phyloP scores from a whole-genome alignment of 1,284 basidiomycete genomes.

The Puccinia hordei region DNA sequence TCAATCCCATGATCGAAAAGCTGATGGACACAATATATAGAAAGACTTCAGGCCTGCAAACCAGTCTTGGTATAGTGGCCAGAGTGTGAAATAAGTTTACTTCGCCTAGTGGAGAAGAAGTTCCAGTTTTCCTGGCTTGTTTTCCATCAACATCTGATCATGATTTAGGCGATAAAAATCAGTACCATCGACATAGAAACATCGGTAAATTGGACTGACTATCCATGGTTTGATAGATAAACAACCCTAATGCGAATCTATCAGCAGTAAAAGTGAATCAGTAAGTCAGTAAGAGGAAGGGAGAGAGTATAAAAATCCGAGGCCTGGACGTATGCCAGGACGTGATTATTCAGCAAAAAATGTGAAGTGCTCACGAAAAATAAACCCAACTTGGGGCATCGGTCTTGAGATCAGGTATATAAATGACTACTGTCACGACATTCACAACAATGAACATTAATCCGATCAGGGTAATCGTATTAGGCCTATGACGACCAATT shows the following conservation, averaged over 20 bases:
- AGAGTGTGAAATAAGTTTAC: constrained; percentile 1
- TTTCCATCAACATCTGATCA: constrained; percentile 50
- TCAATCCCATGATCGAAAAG: constrained; percentile 49
- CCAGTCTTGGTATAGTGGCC: neutral
- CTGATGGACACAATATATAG: neutral
- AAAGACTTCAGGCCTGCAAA: neutral
- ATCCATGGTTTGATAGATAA: constrained; percentile 49
- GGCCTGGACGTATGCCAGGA: too few species aligned
- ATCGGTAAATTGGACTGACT: constrained; percentile 6
- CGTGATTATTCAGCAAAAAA: too few species aligned
- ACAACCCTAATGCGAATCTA: constrained; percentile 46
- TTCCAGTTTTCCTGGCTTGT: constrained; percentile 47
- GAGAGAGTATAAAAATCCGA: neutral
- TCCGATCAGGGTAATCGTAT: constrained; percentile 48
- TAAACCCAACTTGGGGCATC: constrained; percentile 42
- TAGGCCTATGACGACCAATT: neutral
- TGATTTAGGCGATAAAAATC: neutral
- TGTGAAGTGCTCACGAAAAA: constrained; percentile 31
- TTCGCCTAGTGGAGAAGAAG: constrained; percentile 48
- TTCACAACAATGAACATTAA: constrained; percentile 45
- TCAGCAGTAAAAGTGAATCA: neutral
- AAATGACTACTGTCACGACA: constrained; percentile 38
- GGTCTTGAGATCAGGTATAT: constrained; percentile 31
- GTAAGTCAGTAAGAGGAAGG: neutral
- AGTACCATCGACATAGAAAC: neutral